Base-by-base conservation (phyloP, 805 yeast species). In the Saccharomycopsis sp. region DNA sequence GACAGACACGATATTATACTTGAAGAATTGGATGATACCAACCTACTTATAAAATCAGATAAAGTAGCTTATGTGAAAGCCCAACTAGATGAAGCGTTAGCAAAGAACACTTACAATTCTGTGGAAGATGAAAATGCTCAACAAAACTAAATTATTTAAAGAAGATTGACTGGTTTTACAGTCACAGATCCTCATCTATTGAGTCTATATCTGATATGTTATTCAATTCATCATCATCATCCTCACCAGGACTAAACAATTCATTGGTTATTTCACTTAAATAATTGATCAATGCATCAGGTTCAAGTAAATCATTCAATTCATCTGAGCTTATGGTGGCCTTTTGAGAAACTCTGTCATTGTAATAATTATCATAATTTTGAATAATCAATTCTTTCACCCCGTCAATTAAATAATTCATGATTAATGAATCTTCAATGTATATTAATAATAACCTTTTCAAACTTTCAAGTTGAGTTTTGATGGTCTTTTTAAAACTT, bases 21-120 rank as follows among this genome's bases (percentile, higher is more conserved):
- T n/a, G 79, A 82, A 62, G 97, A 93, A 55, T 70, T 90, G 34
- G 97, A 93, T 59, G 97, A 89, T 38, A 85, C 93, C 1, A 97
- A 93, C 61, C 63, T 90, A 16, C 67, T 93, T 50, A 82, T 90
- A 23, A 90, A 85, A 53, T 82, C 81, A 26, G 74, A 76, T 31
- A 84, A 81, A 63, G 85, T 90, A 2, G 81, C 77, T 20, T 79
- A 69, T 56, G 80, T 90, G 40, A 90, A 88, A 54, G 67, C 64
- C 42, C 95, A 90, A 60, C 71, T 90, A 53, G 86, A 85, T 58
- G 65, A 77, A 50, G 63, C 87, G 50, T 67, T 90, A 20, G 79
- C 95, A 1, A 79, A 85, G 60, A 93, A 90, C 59, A 79, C 90
- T 1, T 90, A 84, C 63, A 41, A 29, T 32, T 32, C 45, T 7